Conservation (phyloP, 495 filamentous ascomycete species). For the Tuber melanosporum region DNA sequence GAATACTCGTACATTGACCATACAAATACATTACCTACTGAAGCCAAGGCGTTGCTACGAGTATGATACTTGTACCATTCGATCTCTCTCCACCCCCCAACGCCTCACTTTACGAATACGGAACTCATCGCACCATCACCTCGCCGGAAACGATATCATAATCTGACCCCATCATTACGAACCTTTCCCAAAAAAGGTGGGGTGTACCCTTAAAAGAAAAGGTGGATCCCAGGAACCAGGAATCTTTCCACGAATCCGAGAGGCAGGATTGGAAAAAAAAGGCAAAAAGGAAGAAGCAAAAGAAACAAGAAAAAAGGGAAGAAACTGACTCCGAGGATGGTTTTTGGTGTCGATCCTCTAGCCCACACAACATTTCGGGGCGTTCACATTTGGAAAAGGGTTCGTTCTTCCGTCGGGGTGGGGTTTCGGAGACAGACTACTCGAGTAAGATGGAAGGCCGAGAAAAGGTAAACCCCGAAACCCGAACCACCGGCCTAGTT, state of each 20-base stretch:
- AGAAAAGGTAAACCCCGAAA: slow-evolving; percentile 17
- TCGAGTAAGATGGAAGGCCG: slow-evolving; percentile 18
- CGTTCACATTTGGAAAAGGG: slow-evolving; percentile 17
- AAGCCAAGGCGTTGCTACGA: background rate
- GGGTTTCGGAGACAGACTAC: slow-evolving; percentile 18
- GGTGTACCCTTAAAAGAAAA: background rate
- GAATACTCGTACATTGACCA: background rate
- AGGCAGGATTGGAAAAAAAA: background rate
- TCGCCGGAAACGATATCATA: background rate
- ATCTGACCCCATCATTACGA: background rate
- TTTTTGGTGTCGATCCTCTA: background rate
- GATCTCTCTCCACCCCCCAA: background rate
- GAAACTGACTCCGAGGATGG: background rate
- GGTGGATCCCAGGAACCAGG: background rate
- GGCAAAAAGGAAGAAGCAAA: background rate
- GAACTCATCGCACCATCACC: background rate
- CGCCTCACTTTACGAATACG: background rate
- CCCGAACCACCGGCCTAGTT: slow-evolving; percentile 6
- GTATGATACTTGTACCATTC: background rate
- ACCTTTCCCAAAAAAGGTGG: background rate
- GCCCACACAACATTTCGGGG: background rate
- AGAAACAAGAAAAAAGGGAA: background rate
- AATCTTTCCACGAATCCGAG: background rate
- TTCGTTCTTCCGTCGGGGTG: slow-evolving; percentile 25
- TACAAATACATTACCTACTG: background rate